These are phyloP conservation scores for Przewalskia tangutica DNA, from an alignment of 257 asterid genomes.

Conservation along the genomic window DNA sequence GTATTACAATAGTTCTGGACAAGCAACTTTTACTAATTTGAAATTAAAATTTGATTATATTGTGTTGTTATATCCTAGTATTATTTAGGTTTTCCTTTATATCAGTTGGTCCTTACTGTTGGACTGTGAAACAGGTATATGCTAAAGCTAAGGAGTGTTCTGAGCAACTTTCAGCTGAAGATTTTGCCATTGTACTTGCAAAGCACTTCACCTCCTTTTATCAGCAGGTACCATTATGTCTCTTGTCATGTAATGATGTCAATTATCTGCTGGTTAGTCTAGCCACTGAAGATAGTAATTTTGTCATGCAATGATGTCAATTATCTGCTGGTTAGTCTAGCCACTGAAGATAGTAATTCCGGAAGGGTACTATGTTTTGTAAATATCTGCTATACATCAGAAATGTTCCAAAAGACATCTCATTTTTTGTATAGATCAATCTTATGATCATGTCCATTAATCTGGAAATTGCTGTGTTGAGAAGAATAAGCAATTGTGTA, in stretches of 20 bases:
- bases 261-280: not conserved
- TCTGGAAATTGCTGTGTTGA: not conserved
- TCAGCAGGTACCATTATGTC: conserved; percentile 37
- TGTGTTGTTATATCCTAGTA: not conserved
- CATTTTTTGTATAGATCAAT: not conserved
- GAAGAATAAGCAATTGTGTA: not conserved
- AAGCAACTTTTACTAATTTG: not conserved
- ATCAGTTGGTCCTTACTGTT: not conserved
- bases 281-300: not conserved
- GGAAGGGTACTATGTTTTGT: not conserved
- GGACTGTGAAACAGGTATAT: conserved; percentile 53
- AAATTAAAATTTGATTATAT: not conserved
- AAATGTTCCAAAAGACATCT: too few relatives aligned
- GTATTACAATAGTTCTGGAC: not conserved
- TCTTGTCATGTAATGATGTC: not conserved
- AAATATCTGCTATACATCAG: not conserved
- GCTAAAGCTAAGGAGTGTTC: conserved; percentile 86
- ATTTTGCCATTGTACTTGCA: conserved; percentile 78
- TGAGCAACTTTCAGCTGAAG: conserved; percentile 61
- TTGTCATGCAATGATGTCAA: too few relatives aligned
- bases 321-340: not conserved
- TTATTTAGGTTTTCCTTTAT: not conserved
- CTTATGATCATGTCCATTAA: not conserved
- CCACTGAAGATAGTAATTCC: not conserved
- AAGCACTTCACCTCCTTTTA: conserved; percentile 76